Evolutionary conservation across 352 stramenopile species (phyloP), one percentile per base, ranked within the genome.

Genomic region (Detonula confervacea): DNA sequence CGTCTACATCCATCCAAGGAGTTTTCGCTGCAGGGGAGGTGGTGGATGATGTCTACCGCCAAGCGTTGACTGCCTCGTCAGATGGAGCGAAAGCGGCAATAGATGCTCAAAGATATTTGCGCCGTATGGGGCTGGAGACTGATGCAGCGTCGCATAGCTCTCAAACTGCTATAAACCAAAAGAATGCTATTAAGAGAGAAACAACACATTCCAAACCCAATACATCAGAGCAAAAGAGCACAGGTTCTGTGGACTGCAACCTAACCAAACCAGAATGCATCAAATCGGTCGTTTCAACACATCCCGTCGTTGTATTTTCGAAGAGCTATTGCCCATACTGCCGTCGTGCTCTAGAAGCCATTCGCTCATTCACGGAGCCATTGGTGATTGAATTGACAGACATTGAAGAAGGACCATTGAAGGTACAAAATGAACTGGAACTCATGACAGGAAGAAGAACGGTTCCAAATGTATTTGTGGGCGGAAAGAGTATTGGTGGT

Each of bases 391-490:
- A 94, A 61, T 61, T 93, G 16, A 78, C 86, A 22, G 42, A 83
- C 20, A 77, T 90, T n/a, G n/a, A n/a, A 24, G 20, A 73, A 82
- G 92, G 98, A 59, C 91, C 94, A 46, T 63, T 71, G 1, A 87
- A 87, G 18, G 96, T 98, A 66, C 95, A 98, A 81, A 82, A 90
- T 35, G 96, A 96, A 66, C 72, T 98, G 24, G 88, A 91, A 62
- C 80, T 87, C 16, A 87, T 98, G 77, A 98, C 96, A 46, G 95
- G 95, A 63, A 92, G 95, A 60, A 90, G 94, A 49, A 98, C 96
- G 1, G 96, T 98, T 56, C 96, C 96, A 1, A 98, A 98, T 81
- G 95, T 98, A 44, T 98, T 98, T 81, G 94, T 98, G 54, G 92
- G 92, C 69, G 94, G 94, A 55, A 96, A 96, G 62, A 96, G 87